Conservation (phyloP, 495 filamentous ascomycete species). For the Hypoxylon fragiforme region DNA sequence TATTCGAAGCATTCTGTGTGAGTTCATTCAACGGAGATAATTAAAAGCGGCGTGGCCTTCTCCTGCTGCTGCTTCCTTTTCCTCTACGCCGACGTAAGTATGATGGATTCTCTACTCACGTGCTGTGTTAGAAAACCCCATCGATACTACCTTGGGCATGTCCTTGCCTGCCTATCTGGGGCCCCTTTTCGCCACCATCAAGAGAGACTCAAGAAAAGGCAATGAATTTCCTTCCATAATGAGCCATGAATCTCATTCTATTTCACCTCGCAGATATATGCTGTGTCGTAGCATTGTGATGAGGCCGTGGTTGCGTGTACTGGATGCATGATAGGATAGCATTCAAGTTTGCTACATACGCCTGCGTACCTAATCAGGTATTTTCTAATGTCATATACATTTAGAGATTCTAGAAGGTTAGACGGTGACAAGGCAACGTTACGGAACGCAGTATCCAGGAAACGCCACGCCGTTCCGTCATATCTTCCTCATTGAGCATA, state of each 20-base stretch:
- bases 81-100: too few species aligned
- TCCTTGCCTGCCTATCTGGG: neutral
- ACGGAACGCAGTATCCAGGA: constrained; percentile 15
- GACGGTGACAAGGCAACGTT: constrained; percentile 15
- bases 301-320: constrained; percentile 1
- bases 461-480: neutral
- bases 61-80: too few species aligned
- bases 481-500: too few species aligned
- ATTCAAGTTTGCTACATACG: neutral
- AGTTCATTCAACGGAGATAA: neutral
- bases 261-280: neutral
- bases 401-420: neutral
- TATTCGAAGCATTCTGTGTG: neutral
- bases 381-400: too few species aligned
- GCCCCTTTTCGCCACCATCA: constrained; percentile 3
- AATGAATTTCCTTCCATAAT: neutral
- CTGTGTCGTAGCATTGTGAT: constrained; percentile 2
- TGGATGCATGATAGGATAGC: neutral
- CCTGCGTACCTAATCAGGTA: too few species aligned
- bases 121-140: constrained; percentile 1
- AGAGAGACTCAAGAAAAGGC: neutral
- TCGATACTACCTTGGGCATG: constrained; percentile 6
- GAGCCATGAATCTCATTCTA: neutral
- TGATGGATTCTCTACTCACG: neutral
- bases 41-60: too few species aligned